phyloP scores from a whole-genome alignment of 257 asterid species.

The Pogostemon cablin region DNA sequence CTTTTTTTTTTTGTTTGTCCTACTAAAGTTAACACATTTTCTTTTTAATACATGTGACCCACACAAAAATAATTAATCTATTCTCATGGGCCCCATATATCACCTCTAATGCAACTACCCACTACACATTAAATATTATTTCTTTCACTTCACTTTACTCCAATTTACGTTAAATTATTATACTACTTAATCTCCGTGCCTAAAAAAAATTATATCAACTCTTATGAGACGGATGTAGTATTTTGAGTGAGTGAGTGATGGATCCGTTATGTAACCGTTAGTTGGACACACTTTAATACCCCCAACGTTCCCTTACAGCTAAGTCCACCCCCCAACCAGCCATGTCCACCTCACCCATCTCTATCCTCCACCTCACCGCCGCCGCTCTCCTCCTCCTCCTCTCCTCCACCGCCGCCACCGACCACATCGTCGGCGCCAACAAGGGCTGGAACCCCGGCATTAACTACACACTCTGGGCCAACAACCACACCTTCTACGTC shows the following conservation, averaged over 20 bases:
- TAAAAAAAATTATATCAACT: too few species aligned
- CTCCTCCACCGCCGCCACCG: constrained; percentile 64
- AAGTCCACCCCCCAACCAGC: constrained; percentile 22
- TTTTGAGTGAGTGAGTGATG: not conserved
- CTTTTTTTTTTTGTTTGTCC: too few species aligned
- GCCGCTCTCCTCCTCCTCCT: constrained; percentile 50
- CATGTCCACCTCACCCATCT: constrained; percentile 48
- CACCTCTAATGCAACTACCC: too few species aligned
- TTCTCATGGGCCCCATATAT: too few species aligned
- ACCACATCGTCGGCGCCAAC: constrained; percentile 97
- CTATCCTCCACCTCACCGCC: constrained; percentile 41
- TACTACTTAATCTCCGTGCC: too few species aligned
- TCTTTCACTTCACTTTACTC: too few species aligned
- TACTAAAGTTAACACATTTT: too few species aligned
- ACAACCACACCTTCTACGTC: constrained; percentile 85
- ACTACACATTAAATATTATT: too few species aligned
- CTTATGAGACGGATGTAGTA: not conserved
- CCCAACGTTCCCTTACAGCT: constrained; percentile 23
- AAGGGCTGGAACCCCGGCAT: constrained; percentile 92
- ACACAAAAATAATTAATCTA: too few species aligned
- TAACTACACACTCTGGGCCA: constrained; percentile 93
- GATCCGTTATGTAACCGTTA: constrained; percentile 34
- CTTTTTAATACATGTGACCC: too few species aligned
- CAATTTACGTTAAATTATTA: too few species aligned
- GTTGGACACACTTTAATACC: not conserved